Evolutionary conservation across 2,329 filamentous ascomycete genomes (phyloP).

Genomic region (Graphilbum sp.): DNA sequence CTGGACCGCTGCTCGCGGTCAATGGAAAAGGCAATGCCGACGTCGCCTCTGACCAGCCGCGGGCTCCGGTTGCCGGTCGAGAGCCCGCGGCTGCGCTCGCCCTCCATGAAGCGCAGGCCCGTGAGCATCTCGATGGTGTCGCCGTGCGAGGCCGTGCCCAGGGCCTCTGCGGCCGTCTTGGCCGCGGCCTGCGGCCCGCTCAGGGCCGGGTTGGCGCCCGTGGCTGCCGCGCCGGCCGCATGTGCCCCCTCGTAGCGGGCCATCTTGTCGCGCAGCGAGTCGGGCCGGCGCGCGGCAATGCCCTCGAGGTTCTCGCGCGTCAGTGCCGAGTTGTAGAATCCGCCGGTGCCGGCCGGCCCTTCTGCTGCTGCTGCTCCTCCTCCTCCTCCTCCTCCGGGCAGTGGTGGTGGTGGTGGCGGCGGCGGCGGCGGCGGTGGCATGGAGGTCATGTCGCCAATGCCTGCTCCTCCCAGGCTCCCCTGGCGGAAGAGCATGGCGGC

Average conservation of each 20-base stretch:
- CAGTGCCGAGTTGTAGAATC: conserved; percentile 42
- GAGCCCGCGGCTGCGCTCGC: conserved; percentile 74
- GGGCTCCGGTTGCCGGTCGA: conserved; percentile 74
- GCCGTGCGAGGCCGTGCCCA: conserved; percentile 40
- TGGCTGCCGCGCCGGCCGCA: neutral
- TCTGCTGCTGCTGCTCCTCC: neutral
- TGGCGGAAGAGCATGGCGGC: neutral
- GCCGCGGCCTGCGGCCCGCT: too few relatives aligned
- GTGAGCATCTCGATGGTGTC: conserved; percentile 91
- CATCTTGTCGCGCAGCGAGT: conserved; percentile 75
- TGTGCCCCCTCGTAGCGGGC: conserved; percentile 52
- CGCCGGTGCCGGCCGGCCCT: too few relatives aligned
- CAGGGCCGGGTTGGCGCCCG: too few relatives aligned
- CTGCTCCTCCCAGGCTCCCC: neutral
- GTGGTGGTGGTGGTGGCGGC: neutral
- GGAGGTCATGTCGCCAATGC: neutral
- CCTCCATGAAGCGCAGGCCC: conserved; percentile 71
- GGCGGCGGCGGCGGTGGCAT: too few relatives aligned
- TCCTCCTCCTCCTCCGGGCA: too few relatives aligned
- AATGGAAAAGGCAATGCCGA: conserved; percentile 66
- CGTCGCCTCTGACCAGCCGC: conserved; percentile 68
- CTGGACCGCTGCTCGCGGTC: conserved; percentile 58
- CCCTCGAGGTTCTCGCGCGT: conserved; percentile 71
- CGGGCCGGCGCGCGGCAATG: conserved; percentile 46
- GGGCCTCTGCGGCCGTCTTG: too few relatives aligned